Base-by-base conservation (phyloP, 73 alveolate species). In the Loxodes magnus region DNA sequence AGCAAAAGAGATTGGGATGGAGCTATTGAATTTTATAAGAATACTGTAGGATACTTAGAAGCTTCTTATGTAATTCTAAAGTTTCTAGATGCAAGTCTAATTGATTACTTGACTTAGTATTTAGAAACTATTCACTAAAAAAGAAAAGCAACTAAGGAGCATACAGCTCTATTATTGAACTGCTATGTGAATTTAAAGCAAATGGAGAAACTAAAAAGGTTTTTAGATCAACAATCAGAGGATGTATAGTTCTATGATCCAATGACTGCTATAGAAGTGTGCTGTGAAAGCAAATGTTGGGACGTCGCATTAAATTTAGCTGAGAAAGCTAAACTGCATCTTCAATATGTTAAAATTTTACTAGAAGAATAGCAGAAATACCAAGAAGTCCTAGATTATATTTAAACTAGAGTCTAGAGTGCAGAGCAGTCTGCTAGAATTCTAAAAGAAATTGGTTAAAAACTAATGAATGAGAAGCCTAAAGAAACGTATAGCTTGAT, bases 251-350 rank as follows among this genome's bases (percentile, higher is more conserved):
- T 79, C 41, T 83, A 82, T 37, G 95, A 90, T 61, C 87, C 91
- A 12, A 88, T 71, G 31, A 86, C 97, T 14, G 99, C 99, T 5
- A 93, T 93, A 44, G 96, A 89, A 51, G 97, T 79, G 4, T 84
- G 96, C 37, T 55, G 93, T 44, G 57, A 82, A 39, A 38, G 63
- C 43, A 65, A 67, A 0, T 66, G 66, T 22, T 71, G 71, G 6
- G 93, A 84, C 31, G 43, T 79, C 39, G 96, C 96, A 33, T 57
- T 64, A 6, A 43, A 63, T 12, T 35, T 84, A 39, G 96, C 96
- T 0, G 42, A 71, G 14, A 54, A 76, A 26, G 63, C 70, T 41
- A 64, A 84, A 31, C 55, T 77, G 55, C 77, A 80, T 73, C 67
- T 67, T 26, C 27, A 59, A 17, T 64, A 80, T 5, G 76, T 84